phyloP scores from a whole-genome alignment of 495 filamentous ascomycete species.

The Penicillium soppii region DNA sequence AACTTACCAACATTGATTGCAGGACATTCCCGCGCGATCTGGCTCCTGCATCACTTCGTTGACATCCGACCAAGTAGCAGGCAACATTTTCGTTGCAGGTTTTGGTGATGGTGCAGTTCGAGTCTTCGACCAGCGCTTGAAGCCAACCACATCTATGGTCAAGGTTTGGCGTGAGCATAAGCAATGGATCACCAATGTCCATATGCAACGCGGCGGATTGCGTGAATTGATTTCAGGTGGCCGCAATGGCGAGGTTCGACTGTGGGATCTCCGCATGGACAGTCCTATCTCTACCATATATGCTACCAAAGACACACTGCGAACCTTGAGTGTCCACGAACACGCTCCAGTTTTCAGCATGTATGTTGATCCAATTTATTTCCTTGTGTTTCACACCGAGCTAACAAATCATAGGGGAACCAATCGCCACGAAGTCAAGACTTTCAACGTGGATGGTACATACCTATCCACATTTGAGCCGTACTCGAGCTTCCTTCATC shows the following conservation, averaged over 20 bases:
- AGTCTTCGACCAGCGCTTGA: slow-evolving; percentile 86
- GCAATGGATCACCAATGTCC: slow-evolving; percentile 91
- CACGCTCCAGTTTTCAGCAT: slow-evolving; percentile 95
- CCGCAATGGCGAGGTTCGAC: slow-evolving; percentile 84
- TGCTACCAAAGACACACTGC: slow-evolving; percentile 73
- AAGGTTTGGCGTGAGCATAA: slow-evolving; percentile 94
- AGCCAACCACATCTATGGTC: slow-evolving; percentile 82
- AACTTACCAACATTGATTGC: slow-evolving; percentile 1
- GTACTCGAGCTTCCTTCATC: slow-evolving; percentile 81
- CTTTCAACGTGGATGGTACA: slow-evolving; percentile 82
- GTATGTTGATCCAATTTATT: slow-evolving; percentile 54
- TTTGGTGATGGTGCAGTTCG: slow-evolving; percentile 96
- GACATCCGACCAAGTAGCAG: slow-evolving; percentile 95
- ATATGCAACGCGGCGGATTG: slow-evolving; percentile 94
- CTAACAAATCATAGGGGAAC: slow-evolving; percentile 64
- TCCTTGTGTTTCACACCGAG: background rate
- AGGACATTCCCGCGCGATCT: slow-evolving; percentile 92
- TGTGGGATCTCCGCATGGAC: slow-evolving; percentile 95
- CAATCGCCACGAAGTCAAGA: slow-evolving; percentile 80
- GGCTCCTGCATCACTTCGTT: slow-evolving; percentile 93
- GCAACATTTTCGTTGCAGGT: slow-evolving; percentile 91
- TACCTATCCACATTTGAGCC: slow-evolving; percentile 81
- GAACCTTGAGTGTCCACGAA: slow-evolving; percentile 90
- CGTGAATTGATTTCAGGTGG: slow-evolving; percentile 86
- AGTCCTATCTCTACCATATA: slow-evolving; percentile 67